A percentile compares a stretch with the other conserved stretches of the same genome.
phyloP scores from a whole-genome alignment of 768 basidiomycete genomes.

The Lentinula lateritia region DNA sequence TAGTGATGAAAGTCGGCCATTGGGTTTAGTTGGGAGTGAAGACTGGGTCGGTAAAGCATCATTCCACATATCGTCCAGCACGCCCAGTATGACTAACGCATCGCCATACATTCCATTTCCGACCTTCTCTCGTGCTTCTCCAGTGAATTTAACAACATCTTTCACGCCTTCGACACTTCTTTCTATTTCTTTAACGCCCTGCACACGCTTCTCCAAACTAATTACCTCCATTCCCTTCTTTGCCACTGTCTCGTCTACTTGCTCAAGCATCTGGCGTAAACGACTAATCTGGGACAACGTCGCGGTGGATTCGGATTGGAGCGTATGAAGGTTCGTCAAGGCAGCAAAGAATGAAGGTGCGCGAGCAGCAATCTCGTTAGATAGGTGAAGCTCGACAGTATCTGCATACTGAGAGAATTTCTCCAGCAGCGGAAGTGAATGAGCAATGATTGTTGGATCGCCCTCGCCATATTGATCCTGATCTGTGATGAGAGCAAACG shows the following conservation, averaged over 20 bases:
- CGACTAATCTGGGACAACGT: conserved; percentile 74
- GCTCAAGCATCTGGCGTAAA: conserved; percentile 64
- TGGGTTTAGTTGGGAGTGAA: conserved; percentile 6
- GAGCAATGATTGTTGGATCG: conserved; percentile 59
- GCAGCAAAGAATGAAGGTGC: conserved; percentile 96
- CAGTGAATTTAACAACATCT: conserved; percentile 73
- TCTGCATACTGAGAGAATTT: conserved; percentile 90
- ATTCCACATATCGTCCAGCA: conserved; percentile 57
- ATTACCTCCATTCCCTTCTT: conserved; percentile 77
- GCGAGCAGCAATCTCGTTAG: conserved; percentile 85
- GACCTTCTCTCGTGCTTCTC: conserved; percentile 69
- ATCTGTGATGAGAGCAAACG: conserved; percentile 74
- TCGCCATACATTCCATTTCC: conserved; percentile 84
- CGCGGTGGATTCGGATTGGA: conserved; percentile 83
- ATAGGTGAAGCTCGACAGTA: conserved; percentile 89
- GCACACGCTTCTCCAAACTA: conserved; percentile 53
- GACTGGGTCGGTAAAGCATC: conserved; percentile 7
- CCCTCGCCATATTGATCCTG: conserved; percentile 32
- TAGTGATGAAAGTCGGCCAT: conserved; percentile 22
- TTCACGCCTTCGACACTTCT: conserved; percentile 60
- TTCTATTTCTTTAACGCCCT: conserved; percentile 53
- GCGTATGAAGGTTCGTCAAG: conserved; percentile 86
- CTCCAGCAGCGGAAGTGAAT: conserved; percentile 75
- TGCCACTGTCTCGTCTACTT: conserved; percentile 74
- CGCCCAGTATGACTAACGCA: conserved; percentile 71